phyloP scores from a whole-genome alignment of 2,329 filamentous ascomycete genomes.

The Beauveria varroae region DNA sequence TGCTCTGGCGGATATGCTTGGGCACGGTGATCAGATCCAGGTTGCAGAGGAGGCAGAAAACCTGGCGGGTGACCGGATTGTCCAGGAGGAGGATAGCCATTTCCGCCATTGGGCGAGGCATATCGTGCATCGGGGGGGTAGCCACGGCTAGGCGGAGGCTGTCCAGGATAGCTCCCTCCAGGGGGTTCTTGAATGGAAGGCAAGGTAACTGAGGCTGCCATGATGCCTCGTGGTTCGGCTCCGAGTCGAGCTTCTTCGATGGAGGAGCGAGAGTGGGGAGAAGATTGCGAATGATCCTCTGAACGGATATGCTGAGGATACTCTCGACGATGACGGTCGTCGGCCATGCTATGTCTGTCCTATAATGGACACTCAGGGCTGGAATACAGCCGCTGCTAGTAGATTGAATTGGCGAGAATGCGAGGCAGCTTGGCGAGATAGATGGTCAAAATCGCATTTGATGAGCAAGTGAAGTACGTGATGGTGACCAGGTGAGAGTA shows the following conservation, averaged over 20 bases:
- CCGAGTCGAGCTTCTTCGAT: constrained; percentile 31
- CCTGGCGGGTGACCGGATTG: constrained; percentile 21
- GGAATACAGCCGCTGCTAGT: constrained; percentile 18
- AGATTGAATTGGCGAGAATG: constrained; percentile 4
- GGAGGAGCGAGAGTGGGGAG: constrained; percentile 29
- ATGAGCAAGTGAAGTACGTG: not conserved
- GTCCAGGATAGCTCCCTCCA: constrained; percentile 26
- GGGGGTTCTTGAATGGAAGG: constrained; percentile 44
- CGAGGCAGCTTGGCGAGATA: not conserved
- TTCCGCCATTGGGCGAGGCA: constrained; percentile 36
- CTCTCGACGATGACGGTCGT: constrained; percentile 31
- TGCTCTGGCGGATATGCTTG: constrained; percentile 33
- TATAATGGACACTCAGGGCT: constrained; percentile 8
- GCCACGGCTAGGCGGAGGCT: constrained; percentile 24
- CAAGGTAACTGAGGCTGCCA: constrained; percentile 38
- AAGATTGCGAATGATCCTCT: constrained; percentile 36
- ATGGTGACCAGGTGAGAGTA: constrained; percentile 15
- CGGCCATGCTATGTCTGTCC: constrained; percentile 30
- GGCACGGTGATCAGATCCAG: constrained; percentile 26
- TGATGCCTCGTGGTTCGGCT: constrained; percentile 25
- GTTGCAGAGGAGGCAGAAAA: constrained; percentile 32
- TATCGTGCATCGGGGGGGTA: constrained; percentile 31
- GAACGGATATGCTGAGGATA: constrained; percentile 27
- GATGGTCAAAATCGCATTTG: constrained; percentile 14
- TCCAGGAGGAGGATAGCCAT: constrained; percentile 38